Base-by-base conservation (phyloP, 2,329 filamentous ascomycete species). In the Westerdykella ornata region DNA sequence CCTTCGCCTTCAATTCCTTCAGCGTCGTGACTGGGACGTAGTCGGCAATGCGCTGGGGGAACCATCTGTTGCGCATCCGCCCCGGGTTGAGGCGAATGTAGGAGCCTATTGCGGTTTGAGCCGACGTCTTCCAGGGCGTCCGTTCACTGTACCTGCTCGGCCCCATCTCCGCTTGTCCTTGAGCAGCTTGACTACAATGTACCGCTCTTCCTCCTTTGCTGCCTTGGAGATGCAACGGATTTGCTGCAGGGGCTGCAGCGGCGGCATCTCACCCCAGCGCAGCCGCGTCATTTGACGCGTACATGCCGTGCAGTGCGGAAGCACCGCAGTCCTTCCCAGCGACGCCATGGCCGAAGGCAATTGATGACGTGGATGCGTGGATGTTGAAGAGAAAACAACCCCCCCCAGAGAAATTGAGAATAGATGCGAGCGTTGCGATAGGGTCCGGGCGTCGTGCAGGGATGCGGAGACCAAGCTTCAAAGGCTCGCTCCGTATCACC, bases 11-110 rank as follows among this genome's bases (percentile, higher is more conserved):
- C 31, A 77, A 54, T 42, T 69, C 59, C 53, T 70, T 68, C 35
- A 72, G 44, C 46, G 74, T 69, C 30, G 59, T 54, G 28, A 56
- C 49, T 35, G 73, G 69, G 16, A 77, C 64, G 59, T 80, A 79
- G 54, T 73, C 68, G 47, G 76, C 76, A 46, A 71, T 63, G 43
- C 68, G 63, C 33, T 57, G 58, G 3, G 74, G 75, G 49, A 72
- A 77, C 71, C 71, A 77, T 40, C 62, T 59, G 54, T 77, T 77
- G 48, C 76, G 68, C 75, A 80, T 78, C 29, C 67, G 63, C 16
- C 75, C 72, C 13, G 65, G 59, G n/a, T 71, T 59, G 32, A 78
- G 65, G 22, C 74, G 71, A 15, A 79, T 64, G 44, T 77, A 70
- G 14, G 71, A 59, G 46, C 75, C 76, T 79, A 47, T n/a, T 16